Base-by-base conservation (phyloP, 108 stramenopile genomes). In the Discostella pseudostelligera region DNA sequence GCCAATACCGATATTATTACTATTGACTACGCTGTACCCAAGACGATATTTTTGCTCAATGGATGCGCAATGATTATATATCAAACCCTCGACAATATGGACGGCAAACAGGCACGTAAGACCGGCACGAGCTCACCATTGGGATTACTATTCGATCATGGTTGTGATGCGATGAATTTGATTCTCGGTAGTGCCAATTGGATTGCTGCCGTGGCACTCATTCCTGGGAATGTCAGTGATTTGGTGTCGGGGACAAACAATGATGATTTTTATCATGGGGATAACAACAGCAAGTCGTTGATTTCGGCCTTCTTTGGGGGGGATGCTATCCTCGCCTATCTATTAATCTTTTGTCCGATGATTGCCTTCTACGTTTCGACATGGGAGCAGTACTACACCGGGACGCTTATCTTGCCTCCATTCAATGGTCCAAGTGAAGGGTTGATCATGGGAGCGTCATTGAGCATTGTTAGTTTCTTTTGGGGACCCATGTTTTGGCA, bases 41-140 rank as follows among this genome's bases (percentile, higher is more conserved):
- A 59, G 16, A 93, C 86, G 92, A 86, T 96, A 19, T 96, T 95
- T 65, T 48, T 95, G 13, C 77, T 80, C 39, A 87, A 92, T 49
- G 93, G 77, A n/a, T 67, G 73, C n/a, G 78, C 86, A 26, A 79
- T 97, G 79, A 83, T 98, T 49, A 87, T 95, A 58, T 96, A 97
- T 54, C 97, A 99, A 76, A 97, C 96, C 16, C 78, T 99, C 16
- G 98, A 99, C 69, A 96, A 96, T 59, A 96, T 99, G 87, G 98
- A 99, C 65, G 98, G 98, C 12, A 99, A 98, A 67, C 98, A 99
- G 74, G 96, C 96, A 4, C 79, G 96, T 39, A 76, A 86, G 39
- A 99, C 98, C 12, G 77, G 81, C 26, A 81, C 86, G 11, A 80
- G 82, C 36, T 86, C 86, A 36, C 96, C 98, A 3, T 64, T 99